Percentiles rank a stretch among this genome's conserved stretches.
Evolutionary conservation across 2,329 filamentous ascomycete species (phyloP).

Genomic region (Aspergillus aculeatus): DNA sequence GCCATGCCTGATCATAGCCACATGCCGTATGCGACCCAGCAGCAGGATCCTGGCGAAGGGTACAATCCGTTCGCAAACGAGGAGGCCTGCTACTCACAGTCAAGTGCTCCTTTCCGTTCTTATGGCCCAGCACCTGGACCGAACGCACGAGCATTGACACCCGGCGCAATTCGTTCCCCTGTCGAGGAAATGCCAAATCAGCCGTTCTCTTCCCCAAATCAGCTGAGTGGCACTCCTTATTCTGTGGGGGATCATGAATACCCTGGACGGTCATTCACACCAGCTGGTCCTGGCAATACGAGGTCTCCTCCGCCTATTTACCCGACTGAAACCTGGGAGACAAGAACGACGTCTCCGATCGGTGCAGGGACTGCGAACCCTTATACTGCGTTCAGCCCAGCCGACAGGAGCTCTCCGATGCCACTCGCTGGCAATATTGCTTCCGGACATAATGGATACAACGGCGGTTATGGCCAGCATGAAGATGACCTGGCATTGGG

Average conservation of each 20-base stretch:
- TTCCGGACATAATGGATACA: neutral
- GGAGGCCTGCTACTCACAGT: neutral
- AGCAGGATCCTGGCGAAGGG: constrained; percentile 5
- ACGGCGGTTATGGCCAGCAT: neutral
- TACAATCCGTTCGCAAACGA: constrained; percentile 11
- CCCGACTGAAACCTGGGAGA: constrained; percentile 17
- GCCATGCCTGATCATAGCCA: neutral
- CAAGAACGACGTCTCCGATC: constrained; percentile 19
- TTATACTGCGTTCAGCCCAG: constrained; percentile 3
- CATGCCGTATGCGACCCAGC: neutral
- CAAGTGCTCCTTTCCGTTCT: constrained; percentile 19
- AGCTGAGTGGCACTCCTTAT: constrained; percentile 6
- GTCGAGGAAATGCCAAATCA: constrained; percentile 8
- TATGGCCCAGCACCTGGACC: constrained; percentile 23
- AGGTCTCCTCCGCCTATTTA: constrained; percentile 14
- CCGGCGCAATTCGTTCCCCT: constrained; percentile 11
- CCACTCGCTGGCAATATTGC: neutral
- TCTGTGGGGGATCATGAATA: constrained; percentile 15
- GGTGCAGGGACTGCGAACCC: neutral
- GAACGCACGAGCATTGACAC: constrained; percentile 20
- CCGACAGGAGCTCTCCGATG: neutral
- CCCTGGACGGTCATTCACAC: constrained; percentile 18
- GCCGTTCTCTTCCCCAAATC: constrained; percentile 11
- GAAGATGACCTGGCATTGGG: neutral
- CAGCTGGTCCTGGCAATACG: constrained; percentile 10